A percentile compares a stretch with the other conserved stretches of the same genome.
phyloP scores from a whole-genome alignment of 768 basidiomycete species.

The Trametes maxima region DNA sequence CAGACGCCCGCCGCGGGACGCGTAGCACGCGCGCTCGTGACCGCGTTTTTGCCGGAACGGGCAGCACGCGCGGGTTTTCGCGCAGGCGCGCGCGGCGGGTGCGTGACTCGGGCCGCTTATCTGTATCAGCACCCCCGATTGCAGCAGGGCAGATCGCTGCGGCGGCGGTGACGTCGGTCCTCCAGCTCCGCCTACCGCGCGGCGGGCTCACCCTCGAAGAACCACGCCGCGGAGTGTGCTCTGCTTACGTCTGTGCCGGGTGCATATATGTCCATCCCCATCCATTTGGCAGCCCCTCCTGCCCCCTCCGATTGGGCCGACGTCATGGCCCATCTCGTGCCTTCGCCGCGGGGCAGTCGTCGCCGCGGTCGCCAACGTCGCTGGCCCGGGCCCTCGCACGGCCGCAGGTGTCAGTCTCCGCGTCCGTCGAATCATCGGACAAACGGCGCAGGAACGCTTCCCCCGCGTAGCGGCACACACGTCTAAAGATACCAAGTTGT shows the following conservation, averaged over 20 bases:
- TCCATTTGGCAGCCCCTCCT: not conserved
- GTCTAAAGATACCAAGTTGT: too few species aligned
- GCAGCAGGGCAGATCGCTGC: not conserved
- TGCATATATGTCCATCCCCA: constrained; percentile 9
- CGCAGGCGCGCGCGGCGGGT: not conserved
- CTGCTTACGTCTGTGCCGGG: constrained; percentile 3
- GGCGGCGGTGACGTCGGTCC: not conserved
- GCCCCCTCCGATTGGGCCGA: too few species aligned
- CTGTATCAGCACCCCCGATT: constrained; percentile 22
- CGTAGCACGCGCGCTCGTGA: constrained; percentile 17
- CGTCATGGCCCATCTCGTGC: too few species aligned
- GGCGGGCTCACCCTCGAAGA: constrained; percentile 6
- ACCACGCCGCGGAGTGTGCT: too few species aligned
- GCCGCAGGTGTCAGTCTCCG: too few species aligned
- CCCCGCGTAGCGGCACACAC: too few species aligned
- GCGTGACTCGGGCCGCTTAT: constrained; percentile 16
- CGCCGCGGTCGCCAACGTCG: too few species aligned
- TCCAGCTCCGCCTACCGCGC: not conserved
- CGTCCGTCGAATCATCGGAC: too few species aligned
- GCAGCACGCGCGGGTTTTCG: not conserved
- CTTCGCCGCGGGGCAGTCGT: too few species aligned
- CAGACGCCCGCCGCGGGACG: constrained; percentile 6
- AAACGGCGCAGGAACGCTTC: too few species aligned
- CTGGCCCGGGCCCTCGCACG: too few species aligned
- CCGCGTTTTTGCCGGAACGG: constrained; percentile 13